Evolutionary conservation across 2,329 filamentous ascomycete genomes (phyloP), one percentile per base, ranked within the genome.

Genomic region (Fusarium scirpi): DNA sequence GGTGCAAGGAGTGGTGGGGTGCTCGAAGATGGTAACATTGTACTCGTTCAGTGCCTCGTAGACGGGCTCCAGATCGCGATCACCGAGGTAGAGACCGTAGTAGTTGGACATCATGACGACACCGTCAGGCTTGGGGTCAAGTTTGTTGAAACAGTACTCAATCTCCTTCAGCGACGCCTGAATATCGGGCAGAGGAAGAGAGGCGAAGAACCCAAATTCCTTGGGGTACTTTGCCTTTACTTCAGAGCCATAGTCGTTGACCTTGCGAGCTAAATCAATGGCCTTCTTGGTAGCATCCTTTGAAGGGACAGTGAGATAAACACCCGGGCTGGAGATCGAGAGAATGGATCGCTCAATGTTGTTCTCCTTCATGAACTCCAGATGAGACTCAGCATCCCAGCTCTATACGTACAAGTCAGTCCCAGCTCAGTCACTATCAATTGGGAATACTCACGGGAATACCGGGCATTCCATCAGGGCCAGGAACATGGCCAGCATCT

Each of bases 81-180:
- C 60, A 1, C 62, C 60, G 0, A 65, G 62, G 7, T 65, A 65
- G 13, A 65, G 5, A 1, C 62, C 62, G 4, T 65, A 65, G 32
- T 65, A 65, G 46, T 65, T 65, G 1, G 62, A 65, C 60, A 65
- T 65, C 62, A 65, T 58, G 18, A 65, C 60, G 2, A 65, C 22
- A 1, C 62, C 62, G 27, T 65, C 62, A 0, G 62, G 62, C 24
- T 38, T 59, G 2, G 60, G 60, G 2, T 47, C 22, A 18, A 65
- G 60, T 18, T 65, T 25, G 7, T 24, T 30, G 4, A 59, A 65
- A 1, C 44, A 16, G 2, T 52, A 47, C 5, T 52, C 10, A 2
- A 65, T 65, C 13, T 65, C 60, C 6, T 59, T 65, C 9, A 65
- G 3, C 5, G 62, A 65, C 3, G 62, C 61, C 6, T 65, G 2